Percentiles rank a stretch among this genome's conserved stretches.
phyloP scores from a whole-genome alignment of 2,329 filamentous ascomycete species.

The Aureobasidium sp. region DNA sequence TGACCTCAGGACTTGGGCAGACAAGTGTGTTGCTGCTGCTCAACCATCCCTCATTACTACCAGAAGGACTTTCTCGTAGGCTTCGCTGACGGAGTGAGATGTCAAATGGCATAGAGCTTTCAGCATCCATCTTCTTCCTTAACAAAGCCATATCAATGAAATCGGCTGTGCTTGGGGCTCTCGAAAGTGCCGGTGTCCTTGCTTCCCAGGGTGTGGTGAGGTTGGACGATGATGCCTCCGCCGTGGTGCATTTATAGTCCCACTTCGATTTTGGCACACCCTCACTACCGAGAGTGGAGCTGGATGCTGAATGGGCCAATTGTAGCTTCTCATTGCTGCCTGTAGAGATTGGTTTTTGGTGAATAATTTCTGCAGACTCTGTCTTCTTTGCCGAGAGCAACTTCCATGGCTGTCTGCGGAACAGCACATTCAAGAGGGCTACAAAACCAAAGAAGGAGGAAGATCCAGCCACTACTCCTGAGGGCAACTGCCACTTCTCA shows the following conservation, averaged over 20 bases:
- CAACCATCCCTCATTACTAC: constrained; percentile 1
- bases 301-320: background rate
- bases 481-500: background rate
- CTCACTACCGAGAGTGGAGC: background rate
- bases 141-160: background rate
- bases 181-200: background rate
- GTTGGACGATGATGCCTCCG: background rate
- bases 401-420: constrained; percentile 1
- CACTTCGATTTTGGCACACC: background rate
- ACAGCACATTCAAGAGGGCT: constrained; percentile 6
- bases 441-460: constrained; percentile 1
- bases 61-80: background rate
- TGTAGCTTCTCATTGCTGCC: background rate
- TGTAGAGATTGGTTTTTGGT: background rate
- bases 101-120: background rate
- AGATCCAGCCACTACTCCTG: background rate
- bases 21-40: constrained; percentile 2
- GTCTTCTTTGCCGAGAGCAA: background rate
- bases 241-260: background rate
- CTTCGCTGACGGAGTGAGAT: background rate
- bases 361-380: background rate
- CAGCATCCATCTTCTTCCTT: background rate
- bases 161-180: background rate
- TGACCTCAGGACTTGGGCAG: background rate
- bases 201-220: constrained; percentile 3